Evolutionary conservation across 805 yeast species (phyloP), one percentile per base, ranked within the genome.

Genomic region (Maudiozyma bulderi): DNA sequence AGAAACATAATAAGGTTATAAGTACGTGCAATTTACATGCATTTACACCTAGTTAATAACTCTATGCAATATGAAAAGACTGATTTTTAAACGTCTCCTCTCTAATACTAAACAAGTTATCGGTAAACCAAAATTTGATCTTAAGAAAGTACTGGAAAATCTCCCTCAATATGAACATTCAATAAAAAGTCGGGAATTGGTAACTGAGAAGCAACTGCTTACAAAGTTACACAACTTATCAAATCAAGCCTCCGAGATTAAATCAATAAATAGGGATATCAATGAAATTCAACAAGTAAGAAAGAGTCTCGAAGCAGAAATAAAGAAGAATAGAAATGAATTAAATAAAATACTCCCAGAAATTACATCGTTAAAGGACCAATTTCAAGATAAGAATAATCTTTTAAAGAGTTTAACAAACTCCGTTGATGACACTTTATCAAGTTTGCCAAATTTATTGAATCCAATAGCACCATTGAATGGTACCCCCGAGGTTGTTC

Each of bases 371-470:
- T 50, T 65, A 26, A 68, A 67, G 47, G 43, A 47, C 6, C 45
- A 61, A 39, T 67, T 57, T 45, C 66, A 65, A 37, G 47, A 46
- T 0, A 37, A 55, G 1, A 40, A 57, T 1, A 46, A 50, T 1
- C 40, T 51, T 3, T 41, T 65, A 35, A 58, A 54, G 8, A 47
- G 41, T 0, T 50, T 73, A 3, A 73, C 78, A 14, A 60, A 66
- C 6, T 56, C 61, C 3, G 62, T 82, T 0, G 61, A 64, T 35
- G 50, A 58, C 0, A 63, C 66, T 11, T 76, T 78, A 1, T 80
- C 76, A 8, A 60, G 70, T 0, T 64, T 86, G n/a, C 95, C 95
- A 0, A 86, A 85, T 57, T 60, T 75, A 26, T 64, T 84, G 0
- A 80, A 78, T 50, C 62, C 70, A 0, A 56, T 73, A 0, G 86